Evolutionary conservation across 352 stramenopile species (phyloP), one percentile per base, ranked within the genome.

Genomic region (Pythium phragmiticola): DNA sequence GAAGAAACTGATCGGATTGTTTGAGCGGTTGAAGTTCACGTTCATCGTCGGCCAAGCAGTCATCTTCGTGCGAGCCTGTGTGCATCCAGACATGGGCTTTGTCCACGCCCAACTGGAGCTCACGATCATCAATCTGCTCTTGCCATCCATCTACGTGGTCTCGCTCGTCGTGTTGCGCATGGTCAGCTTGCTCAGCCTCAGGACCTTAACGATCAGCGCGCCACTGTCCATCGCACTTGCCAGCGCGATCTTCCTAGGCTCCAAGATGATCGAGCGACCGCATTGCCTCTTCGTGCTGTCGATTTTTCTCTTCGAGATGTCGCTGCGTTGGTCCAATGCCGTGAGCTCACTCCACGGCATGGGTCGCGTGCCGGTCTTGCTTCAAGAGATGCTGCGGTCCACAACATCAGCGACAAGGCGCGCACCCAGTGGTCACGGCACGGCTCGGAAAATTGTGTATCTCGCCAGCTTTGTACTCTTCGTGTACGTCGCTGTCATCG

Each of bases 91-190:
- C 45, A 95, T 95, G 86, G 86, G 86, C 1, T 95, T 95, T 47
- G 86, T 95, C 26, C 86, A 95, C 51, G 86, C 86, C 17, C 86
- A 95, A 59, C 76, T 95, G 14, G 86, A 95, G 69, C 80, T 95
- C 34, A 95, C 86, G 8, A 95, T 95, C 58, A 93, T 95, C 74
- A 95, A 95, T 64, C 63, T 95, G 52, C 69, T 95, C 36, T 70
- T 95, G 19, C 86, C 86, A 33, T 90, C 86, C 14, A 92, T 95
- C 65, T 95, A 95, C 64, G 86, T 95, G 11, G 74, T 95, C 14
- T 92, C 84, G 48, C 77, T 95, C 19, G 88, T 95, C 37, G 72
- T 85, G 48, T 70, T 95, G 21, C 80, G 84, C 49, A 85, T 92
- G 72, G 73, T 91, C 16, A 83, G 75, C 17, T 59, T 90, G 7